Conservation (phyloP, 2,329 filamentous ascomycete genomes). For the Botrytis pseudocinerea region DNA sequence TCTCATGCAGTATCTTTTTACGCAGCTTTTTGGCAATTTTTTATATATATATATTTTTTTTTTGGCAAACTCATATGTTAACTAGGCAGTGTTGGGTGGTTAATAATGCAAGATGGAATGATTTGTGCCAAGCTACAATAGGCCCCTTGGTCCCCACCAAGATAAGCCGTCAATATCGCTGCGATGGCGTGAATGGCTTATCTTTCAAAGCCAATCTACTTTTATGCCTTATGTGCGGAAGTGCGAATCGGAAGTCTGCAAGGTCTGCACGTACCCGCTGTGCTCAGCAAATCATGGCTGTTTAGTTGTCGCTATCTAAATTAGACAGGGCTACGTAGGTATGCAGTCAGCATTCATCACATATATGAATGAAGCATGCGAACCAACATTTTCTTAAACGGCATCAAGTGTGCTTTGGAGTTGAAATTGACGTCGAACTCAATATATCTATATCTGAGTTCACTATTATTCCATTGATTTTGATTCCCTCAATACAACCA, state of each 20-base stretch:
- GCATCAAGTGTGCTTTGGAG: not conserved
- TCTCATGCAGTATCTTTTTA: no score
- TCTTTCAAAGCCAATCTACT: not conserved
- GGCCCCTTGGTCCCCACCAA: no score
- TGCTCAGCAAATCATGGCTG: not conserved
- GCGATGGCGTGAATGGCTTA: not conserved
- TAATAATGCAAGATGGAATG: not conserved
- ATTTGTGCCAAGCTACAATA: not conserved
- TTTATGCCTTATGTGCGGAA: no score
- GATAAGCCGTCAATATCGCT: not conserved
- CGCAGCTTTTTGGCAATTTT: no score
- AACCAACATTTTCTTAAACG: not conserved
- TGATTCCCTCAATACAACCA: no score
- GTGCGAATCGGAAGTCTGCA: not conserved
- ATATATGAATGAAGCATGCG: not conserved
- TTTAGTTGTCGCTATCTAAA: not conserved
- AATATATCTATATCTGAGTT: not conserved
- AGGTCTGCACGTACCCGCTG: not conserved
- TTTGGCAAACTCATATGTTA: no score
- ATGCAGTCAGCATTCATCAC: no score
- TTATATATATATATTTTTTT: no score
- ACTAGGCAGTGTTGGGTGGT: no score
- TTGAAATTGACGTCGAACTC: not conserved
- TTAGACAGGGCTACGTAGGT: not conserved
- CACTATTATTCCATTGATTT: not conserved